Evolutionary conservation across 2,329 filamentous ascomycete species (phyloP).

Genomic region (Xylariaceae sp.): DNA sequence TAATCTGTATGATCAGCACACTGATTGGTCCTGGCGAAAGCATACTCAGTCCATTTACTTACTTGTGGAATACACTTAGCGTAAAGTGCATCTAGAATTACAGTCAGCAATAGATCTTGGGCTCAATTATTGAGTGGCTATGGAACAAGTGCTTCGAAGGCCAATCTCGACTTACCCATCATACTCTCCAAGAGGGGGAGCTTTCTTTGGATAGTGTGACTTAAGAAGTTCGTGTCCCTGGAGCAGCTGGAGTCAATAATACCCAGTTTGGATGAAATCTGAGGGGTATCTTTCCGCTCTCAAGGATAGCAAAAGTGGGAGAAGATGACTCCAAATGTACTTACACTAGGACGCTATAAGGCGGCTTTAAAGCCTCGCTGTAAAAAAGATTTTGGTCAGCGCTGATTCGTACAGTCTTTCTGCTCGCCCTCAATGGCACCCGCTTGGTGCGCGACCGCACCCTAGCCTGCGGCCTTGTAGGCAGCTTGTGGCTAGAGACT

Average conservation of each 20-base stretch:
- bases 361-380: constrained; percentile 79
- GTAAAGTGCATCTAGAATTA: constrained; percentile 83
- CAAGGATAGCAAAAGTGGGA: no score
- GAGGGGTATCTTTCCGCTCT: no score
- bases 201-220: constrained; percentile 87
- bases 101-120: not conserved
- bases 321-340: no score
- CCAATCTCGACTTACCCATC: constrained; percentile 51
- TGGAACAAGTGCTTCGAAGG: not conserved
- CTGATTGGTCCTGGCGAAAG: no score
- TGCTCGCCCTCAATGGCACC: not conserved
- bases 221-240: constrained; percentile 90
- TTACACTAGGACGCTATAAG: constrained; percentile 62
- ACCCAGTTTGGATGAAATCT: no score
- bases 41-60: no score
- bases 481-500: no score
- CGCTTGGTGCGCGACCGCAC: no score
- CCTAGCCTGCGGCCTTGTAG: not conserved
- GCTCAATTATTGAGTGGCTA: no score
- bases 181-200: constrained; percentile 84
- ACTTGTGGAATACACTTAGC: constrained; percentile 78
- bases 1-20: constrained; percentile 23
- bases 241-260: no score
- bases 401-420: not conserved
- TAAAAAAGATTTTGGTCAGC: constrained; percentile 10